Conservation (phyloP, 345 rosid genomes). For the Camelina laxa region DNA sequence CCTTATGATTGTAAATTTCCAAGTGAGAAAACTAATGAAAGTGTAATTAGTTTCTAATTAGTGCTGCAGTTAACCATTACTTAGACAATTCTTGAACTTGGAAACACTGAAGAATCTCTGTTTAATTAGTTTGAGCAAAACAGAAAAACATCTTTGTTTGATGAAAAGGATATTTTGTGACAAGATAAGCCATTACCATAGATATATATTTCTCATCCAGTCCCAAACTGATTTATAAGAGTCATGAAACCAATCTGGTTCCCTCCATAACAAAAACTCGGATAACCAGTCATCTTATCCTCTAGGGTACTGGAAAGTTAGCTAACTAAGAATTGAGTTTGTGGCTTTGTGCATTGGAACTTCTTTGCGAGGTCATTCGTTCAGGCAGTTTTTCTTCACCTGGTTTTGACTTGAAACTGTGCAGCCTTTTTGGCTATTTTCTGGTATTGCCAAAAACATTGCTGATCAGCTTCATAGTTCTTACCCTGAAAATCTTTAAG, state of each 20-base stretch:
- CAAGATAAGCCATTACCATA: background rate
- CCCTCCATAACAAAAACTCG: background rate
- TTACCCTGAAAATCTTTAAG: slow-evolving; percentile 21
- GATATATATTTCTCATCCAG: background rate
- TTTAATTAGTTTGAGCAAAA: background rate
- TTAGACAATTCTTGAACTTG: background rate
- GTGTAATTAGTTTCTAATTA: background rate
- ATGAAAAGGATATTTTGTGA: background rate
- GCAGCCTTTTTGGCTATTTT: too few species aligned
- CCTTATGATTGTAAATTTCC: slow-evolving; percentile 14
- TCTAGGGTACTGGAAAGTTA: background rate
- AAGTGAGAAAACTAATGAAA: background rate
- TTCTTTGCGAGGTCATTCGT: background rate
- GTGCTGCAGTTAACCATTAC: background rate
- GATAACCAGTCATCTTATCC: background rate
- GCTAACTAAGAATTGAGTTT: too few species aligned
- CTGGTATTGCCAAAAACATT: slow-evolving; percentile 21
- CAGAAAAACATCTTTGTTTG: background rate
- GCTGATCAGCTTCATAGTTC: slow-evolving; percentile 4
- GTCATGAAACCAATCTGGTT: background rate
- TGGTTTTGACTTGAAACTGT: background rate
- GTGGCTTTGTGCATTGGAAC: background rate
- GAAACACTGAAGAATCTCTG: background rate
- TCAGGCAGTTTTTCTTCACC: background rate
- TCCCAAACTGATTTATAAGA: background rate